Conservation (phyloP, 352 stramenopile genomes). For the Phytophthora tubulina region DNA sequence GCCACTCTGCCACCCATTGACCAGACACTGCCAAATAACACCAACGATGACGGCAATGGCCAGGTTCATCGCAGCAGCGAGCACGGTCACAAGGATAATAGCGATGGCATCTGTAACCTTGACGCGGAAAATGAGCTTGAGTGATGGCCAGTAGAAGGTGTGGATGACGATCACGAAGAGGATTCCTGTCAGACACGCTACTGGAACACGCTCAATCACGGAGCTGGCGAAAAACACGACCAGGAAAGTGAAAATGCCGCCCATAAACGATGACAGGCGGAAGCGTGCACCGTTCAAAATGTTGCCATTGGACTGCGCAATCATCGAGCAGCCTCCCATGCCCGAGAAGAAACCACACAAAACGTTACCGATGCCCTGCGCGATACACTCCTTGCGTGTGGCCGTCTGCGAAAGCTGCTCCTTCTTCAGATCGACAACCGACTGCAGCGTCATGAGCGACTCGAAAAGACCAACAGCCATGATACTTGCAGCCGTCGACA, state of each 20-base stretch:
- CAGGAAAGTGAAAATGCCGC: constrained; percentile 72
- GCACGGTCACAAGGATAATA: constrained; percentile 88
- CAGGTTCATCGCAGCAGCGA: constrained; percentile 89
- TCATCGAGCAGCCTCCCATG: constrained; percentile 95
- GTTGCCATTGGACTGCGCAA: constrained; percentile 94
- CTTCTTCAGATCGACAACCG: constrained; percentile 92
- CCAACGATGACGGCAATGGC: constrained; percentile 87
- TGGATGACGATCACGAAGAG: constrained; percentile 90
- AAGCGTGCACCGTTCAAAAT: constrained; percentile 85
- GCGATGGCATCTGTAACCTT: constrained; percentile 73
- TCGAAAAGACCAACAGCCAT: constrained; percentile 94
- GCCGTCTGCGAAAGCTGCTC: constrained; percentile 67
- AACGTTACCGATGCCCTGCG: constrained; percentile 93
- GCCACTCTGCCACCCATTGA: constrained; percentile 86
- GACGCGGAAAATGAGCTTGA: constrained; percentile 82
- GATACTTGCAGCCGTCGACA: constrained; percentile 92
- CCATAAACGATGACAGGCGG: constrained; percentile 74
- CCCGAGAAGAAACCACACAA: constrained; percentile 91
- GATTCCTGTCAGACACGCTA: constrained; percentile 88
- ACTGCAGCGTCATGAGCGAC: constrained; percentile 94
- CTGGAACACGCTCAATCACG: constrained; percentile 87
- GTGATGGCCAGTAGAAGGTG: constrained; percentile 93
- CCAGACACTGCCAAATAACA: constrained; percentile 86
- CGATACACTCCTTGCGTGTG: constrained; percentile 84
- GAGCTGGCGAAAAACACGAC: constrained; percentile 87